Conservation (phyloP, 169 alveolate genomes). For the Amoebophrya sp. region DNA sequence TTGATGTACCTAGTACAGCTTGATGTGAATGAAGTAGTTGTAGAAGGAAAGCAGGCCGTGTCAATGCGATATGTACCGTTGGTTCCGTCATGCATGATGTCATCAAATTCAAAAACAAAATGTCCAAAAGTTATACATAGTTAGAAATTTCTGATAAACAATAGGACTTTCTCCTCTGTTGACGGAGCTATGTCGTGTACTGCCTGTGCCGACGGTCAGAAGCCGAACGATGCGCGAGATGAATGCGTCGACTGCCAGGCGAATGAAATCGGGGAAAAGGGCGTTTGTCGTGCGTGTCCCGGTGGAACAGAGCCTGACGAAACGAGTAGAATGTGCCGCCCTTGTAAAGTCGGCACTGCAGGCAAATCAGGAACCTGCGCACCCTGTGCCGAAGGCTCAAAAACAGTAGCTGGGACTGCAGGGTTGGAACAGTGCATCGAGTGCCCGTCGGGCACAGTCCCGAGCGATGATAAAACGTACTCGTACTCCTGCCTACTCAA, state of each 20-base stretch:
- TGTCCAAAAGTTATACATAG: too few species aligned
- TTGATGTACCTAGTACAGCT: too few species aligned
- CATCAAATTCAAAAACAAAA: too few species aligned
- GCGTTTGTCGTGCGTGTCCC: neutral
- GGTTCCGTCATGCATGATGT: too few species aligned
- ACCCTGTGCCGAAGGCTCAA: neutral
- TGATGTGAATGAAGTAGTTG: too few species aligned
- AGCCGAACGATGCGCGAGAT: neutral
- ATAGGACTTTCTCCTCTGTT: too few species aligned
- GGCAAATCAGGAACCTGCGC: neutral
- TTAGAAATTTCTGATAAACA: too few species aligned
- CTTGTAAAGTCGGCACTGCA: neutral
- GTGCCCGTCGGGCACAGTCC: neutral
- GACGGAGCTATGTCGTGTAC: too few species aligned
- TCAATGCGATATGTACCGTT: too few species aligned
- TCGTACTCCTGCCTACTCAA: too few species aligned
- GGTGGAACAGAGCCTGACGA: neutral
- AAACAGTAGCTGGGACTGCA: too few species aligned
- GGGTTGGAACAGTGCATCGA: neutral
- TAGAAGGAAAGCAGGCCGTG: too few species aligned
- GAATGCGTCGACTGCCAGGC: neutral
- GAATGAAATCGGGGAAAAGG: neutral
- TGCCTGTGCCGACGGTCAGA: neutral
- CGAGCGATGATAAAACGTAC: neutral
- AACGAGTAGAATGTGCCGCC: neutral